phyloP scores from a whole-genome alignment of 176 grass and related monocot species.

The Zea luxurians region DNA sequence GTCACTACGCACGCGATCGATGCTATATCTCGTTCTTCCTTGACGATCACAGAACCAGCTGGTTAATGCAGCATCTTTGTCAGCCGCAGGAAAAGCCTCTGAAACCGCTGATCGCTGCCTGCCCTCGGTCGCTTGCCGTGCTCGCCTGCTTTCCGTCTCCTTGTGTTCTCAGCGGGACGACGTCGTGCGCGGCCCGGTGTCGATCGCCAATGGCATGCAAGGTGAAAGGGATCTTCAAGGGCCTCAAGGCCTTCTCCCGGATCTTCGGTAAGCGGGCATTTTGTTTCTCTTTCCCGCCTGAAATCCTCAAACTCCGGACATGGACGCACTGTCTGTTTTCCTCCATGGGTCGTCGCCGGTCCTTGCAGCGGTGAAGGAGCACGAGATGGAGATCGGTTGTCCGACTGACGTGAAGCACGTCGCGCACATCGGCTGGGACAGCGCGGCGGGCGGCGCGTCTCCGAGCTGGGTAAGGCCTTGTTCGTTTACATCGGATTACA shows the following conservation, averaged over 20 bases:
- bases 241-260: constrained; percentile 68
- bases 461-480: constrained; percentile 87
- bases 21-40: neutral
- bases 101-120: constrained; percentile 4
- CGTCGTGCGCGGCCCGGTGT: neutral
- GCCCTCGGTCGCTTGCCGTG: neutral
- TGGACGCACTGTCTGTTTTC: neutral
- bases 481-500: too few relatives aligned
- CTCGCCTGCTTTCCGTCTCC: neutral
- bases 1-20: neutral
- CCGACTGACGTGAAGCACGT: constrained; percentile 77
- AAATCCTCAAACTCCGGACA: neutral
- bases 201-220: constrained; percentile 58
- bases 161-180: constrained; percentile 20
- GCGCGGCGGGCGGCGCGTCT: constrained; percentile 29
- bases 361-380: constrained; percentile 61
- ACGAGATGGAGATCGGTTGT: constrained; percentile 67
- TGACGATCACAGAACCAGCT: neutral
- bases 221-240: constrained; percentile 79
- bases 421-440: constrained; percentile 66
- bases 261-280: constrained; percentile 52
- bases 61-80: constrained; percentile 41
- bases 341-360: neutral
- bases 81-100: constrained; percentile 16
- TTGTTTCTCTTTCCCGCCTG: neutral